phyloP scores from a whole-genome alignment of 2,329 filamentous ascomycete species.

The Fusarium nurragi region DNA sequence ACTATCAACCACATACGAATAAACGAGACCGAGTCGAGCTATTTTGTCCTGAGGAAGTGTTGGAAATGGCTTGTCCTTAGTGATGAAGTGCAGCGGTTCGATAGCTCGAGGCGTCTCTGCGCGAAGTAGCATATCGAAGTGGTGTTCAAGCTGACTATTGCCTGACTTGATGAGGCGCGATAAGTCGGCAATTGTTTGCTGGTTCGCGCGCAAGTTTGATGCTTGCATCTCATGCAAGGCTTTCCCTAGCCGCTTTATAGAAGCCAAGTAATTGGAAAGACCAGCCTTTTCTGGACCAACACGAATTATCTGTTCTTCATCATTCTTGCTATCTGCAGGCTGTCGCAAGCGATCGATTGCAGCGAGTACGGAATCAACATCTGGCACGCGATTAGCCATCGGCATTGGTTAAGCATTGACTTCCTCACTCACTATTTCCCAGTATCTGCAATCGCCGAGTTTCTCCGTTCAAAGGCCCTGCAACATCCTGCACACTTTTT shows the following conservation, averaged over 20 bases:
- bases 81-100: constrained; percentile 91
- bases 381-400: constrained; percentile 52
- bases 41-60: constrained; percentile 79
- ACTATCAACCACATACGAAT: constrained; percentile 75
- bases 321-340: constrained; percentile 90
- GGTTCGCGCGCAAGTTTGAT: constrained; percentile 92
- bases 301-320: constrained; percentile 91
- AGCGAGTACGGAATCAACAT: constrained; percentile 85
- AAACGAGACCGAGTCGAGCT: constrained; percentile 80
- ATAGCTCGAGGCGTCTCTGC: constrained; percentile 81
- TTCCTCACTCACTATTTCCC: constrained; percentile 70
- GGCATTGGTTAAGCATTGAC: constrained; percentile 10
- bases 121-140: constrained; percentile 80
- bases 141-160: constrained; percentile 82
- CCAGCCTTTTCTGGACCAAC: constrained; percentile 86
- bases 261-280: constrained; percentile 84
- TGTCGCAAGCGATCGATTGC: constrained; percentile 90
- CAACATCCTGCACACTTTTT: constrained; percentile 89
- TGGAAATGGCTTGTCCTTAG: constrained; percentile 88
- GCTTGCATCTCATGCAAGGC: constrained; percentile 85
- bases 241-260: constrained; percentile 87
- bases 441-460: constrained; percentile 90
- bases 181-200: constrained; percentile 85
- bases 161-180: constrained; percentile 80
- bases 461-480: constrained; percentile 91